A percentile compares a stretch with the other conserved stretches of the same genome.
These are phyloP conservation scores for Rosa hybrid DNA, from an alignment of 331 rosid genomes.

Conservation along the genomic window DNA sequence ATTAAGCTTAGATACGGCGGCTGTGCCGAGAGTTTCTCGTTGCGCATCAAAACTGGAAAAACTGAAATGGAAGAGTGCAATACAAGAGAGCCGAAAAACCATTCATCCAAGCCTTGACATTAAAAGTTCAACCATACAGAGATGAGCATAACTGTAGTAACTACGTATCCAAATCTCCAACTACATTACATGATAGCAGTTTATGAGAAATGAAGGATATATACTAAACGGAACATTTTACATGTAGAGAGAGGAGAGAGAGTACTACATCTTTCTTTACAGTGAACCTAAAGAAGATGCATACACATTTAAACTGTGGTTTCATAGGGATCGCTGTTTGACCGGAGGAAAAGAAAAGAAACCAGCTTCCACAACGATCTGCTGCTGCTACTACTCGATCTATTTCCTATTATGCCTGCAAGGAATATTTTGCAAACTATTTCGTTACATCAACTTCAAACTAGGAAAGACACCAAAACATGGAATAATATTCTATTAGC, in stretches of 20 bases:
- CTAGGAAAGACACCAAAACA: background rate
- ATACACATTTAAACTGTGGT: conserved; percentile 20
- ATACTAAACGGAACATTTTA: conserved; percentile 28
- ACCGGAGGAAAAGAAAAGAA: conserved; percentile 43
- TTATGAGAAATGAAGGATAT: conserved; percentile 21
- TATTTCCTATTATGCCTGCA: conserved; percentile 61
- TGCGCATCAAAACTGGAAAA: background rate
- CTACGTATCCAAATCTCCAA: conserved; percentile 28
- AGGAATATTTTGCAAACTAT: background rate
- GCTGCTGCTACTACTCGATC: conserved; percentile 29
- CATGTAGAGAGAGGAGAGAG: conserved; percentile 13
- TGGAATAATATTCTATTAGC: background rate
- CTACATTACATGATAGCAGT: conserved; percentile 27
- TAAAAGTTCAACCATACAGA: background rate
- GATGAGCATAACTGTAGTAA: conserved; percentile 1
- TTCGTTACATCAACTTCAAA: background rate
- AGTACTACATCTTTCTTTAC: conserved; percentile 32
- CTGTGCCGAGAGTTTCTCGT: too few relatives aligned
- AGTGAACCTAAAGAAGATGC: conserved; percentile 33
- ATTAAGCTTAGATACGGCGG: background rate
- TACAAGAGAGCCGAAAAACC: background rate
- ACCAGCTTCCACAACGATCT: conserved; percentile 40
- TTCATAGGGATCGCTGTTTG: conserved; percentile 37
- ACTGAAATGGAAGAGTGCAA: background rate
- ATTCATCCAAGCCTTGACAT: conserved; percentile 14